Conservation (phyloP, 73 alveolate species). For the Tetrahymena thermophila region DNA sequence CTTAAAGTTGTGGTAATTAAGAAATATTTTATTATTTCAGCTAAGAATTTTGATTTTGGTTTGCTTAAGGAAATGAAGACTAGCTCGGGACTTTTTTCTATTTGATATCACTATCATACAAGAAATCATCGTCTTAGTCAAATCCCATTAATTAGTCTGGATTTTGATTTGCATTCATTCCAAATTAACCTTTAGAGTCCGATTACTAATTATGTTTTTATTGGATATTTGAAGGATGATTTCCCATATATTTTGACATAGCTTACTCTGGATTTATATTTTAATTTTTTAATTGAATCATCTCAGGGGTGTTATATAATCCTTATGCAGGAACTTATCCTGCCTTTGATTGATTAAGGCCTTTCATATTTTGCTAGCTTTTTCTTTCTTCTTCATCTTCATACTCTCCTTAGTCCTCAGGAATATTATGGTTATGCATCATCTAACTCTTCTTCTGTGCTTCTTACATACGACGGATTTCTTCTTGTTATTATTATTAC, state of each 20-base stretch:
- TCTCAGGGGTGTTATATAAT: neutral
- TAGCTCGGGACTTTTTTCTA: neutral
- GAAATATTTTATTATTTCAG: neutral
- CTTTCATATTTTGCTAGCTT: neutral
- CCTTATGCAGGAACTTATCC: neutral
- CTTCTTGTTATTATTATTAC: neutral
- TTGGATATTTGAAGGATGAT: neutral
- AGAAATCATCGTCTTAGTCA: neutral
- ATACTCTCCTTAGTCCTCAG: neutral
- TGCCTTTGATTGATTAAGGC: neutral
- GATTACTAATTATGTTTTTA: neutral
- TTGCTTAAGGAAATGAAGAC: neutral
- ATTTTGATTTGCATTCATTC: neutral
- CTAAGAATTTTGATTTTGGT: neutral
- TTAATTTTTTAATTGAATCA: neutral
- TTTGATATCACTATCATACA: neutral
- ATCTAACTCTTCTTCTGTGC: neutral
- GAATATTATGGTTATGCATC: neutral
- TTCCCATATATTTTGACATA: neutral
- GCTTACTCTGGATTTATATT: neutral
- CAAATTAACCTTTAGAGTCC: neutral
- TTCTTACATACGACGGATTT: neutral
- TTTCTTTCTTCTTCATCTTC: neutral
- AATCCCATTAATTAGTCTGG: neutral
- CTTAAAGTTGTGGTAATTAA: neutral